Conservation (phyloP, 371 early-diverging fungal genomes). For the Mortierella sp. region DNA sequence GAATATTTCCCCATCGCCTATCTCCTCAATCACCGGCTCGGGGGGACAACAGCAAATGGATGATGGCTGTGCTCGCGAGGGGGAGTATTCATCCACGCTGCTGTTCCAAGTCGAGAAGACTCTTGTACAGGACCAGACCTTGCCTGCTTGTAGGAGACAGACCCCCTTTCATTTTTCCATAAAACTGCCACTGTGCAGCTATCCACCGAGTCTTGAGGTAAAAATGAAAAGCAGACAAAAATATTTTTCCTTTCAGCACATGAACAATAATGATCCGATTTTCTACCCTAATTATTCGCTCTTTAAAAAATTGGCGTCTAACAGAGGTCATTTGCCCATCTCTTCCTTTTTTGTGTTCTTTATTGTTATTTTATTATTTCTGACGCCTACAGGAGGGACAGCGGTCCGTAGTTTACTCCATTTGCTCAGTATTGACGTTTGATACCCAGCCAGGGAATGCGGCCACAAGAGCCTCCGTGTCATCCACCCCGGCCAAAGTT, state of each 20-base stretch:
- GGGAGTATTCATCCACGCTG: neutral
- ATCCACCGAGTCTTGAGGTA: constrained; percentile 44
- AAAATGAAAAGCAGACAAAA: neutral
- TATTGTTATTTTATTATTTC: no score
- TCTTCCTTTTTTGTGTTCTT: constrained; percentile 12
- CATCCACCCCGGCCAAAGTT: constrained; percentile 13
- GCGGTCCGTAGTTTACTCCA: constrained; percentile 17
- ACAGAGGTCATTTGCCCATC: constrained; percentile 5
- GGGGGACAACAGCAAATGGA: no score
- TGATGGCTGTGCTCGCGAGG: neutral
- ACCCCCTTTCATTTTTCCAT: constrained; percentile 32
- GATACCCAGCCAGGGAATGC: constrained; percentile 10
- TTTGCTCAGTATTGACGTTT: constrained; percentile 18
- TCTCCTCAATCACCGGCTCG: no score
- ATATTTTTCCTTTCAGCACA: neutral
- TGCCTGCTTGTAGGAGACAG: constrained; percentile 24
- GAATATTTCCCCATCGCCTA: constrained; percentile 9
- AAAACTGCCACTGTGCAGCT: constrained; percentile 47
- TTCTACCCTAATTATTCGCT: no score
- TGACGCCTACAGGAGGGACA: constrained; percentile 18
- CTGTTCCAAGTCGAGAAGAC: constrained; percentile 36
- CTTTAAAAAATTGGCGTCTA: no score
- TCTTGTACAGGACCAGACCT: constrained; percentile 24
- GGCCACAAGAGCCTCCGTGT: constrained; percentile 8
- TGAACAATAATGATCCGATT: no score